Conservation (phyloP, 2,329 filamentous ascomycete species). For the Sarocladiaceae sp. region DNA sequence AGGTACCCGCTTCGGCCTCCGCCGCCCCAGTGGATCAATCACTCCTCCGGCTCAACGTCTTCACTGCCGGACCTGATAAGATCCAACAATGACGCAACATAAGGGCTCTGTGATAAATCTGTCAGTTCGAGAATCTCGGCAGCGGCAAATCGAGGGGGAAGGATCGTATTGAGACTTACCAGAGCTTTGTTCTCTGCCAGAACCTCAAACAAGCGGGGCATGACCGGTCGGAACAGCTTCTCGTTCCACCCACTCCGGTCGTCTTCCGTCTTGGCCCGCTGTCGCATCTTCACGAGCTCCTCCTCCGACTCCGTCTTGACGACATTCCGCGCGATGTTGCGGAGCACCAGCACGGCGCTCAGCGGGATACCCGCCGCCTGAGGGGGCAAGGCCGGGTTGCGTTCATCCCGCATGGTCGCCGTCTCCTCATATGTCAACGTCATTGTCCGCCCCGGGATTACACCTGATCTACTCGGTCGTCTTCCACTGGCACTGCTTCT, state of each 20-base stretch:
- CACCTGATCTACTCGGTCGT: conserved; percentile 27
- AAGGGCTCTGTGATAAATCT: conserved; percentile 25
- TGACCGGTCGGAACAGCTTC: conserved; percentile 58
- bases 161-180: conserved; percentile 41
- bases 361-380: conserved; percentile 74
- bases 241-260: conserved; percentile 59
- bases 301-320: conserved; percentile 55
- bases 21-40: conserved; percentile 1
- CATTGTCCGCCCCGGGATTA: conserved; percentile 51
- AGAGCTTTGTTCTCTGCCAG: conserved; percentile 62
- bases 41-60: conserved; percentile 5
- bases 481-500: conserved; percentile 5
- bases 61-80: conserved; percentile 19
- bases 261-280: conserved; percentile 35
- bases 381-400: conserved; percentile 48
- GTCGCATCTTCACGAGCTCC: conserved; percentile 26
- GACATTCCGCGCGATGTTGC: conserved; percentile 68
- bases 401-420: conserved; percentile 47
- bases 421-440: conserved; percentile 51
- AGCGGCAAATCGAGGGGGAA: no score
- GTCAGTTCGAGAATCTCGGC: no score
- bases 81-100: conserved; percentile 34
- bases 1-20: conserved; percentile 3
- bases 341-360: conserved; percentile 67
- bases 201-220: conserved; percentile 60